Evolutionary conservation across 2,329 filamentous ascomycete species (phyloP).

Genomic region (Colletotrichum sp.): DNA sequence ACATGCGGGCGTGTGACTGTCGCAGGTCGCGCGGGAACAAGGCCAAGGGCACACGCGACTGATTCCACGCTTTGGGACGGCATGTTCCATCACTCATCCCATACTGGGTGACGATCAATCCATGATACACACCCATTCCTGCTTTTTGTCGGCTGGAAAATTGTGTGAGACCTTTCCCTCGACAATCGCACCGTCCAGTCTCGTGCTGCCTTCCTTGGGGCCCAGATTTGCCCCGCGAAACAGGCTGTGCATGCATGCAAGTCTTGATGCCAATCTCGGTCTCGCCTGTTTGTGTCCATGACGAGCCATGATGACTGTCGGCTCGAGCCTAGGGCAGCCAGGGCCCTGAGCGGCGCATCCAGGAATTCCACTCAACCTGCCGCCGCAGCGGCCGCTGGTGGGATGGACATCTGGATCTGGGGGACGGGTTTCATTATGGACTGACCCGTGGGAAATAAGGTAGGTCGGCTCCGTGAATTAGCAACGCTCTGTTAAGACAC

Average conservation of each 20-base stretch:
- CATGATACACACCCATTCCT: background rate
- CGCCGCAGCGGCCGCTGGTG: background rate
- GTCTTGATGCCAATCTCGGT: conserved; percentile 5
- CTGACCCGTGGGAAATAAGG: background rate
- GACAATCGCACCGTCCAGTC: background rate
- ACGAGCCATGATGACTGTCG: background rate
- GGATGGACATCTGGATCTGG: background rate
- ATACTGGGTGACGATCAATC: background rate
- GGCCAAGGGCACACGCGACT: background rate
- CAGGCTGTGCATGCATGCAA: conserved; percentile 15
- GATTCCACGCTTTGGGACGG: background rate
- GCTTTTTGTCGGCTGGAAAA: background rate
- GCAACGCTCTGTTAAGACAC: background rate
- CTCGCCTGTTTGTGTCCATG: conserved; percentile 1
- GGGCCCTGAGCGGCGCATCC: background rate
- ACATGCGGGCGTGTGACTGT: background rate
- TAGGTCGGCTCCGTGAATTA: conserved; percentile 2
- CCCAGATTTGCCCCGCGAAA: conserved; percentile 14
- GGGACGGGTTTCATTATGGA: conserved; percentile 2
- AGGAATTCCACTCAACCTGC: background rate
- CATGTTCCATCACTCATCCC: background rate
- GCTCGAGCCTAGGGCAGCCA: background rate
- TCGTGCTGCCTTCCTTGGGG: background rate
- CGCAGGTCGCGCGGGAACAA: background rate
- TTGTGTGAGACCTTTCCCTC: background rate